Evolutionary conservation across 2,329 filamentous ascomycete species (phyloP).

Genomic region (Claviceps citrina): DNA sequence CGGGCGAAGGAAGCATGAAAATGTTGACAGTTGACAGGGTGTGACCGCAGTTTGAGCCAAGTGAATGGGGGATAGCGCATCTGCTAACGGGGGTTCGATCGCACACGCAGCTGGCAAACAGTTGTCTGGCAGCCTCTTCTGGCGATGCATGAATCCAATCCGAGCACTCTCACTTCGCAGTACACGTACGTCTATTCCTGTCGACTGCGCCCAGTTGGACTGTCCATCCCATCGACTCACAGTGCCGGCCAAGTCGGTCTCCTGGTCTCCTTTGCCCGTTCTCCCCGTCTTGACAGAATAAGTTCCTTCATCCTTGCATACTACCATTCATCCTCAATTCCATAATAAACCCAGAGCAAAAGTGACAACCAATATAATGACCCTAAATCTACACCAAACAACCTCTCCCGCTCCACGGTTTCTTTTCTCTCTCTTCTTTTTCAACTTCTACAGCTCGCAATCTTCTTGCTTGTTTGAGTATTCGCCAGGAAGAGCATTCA

Average conservation of each 20-base stretch:
- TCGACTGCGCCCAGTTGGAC: too few relatives aligned
- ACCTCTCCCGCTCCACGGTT: not conserved
- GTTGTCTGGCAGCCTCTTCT: not conserved
- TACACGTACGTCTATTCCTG: too few relatives aligned
- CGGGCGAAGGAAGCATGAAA: not conserved
- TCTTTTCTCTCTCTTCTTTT: not conserved
- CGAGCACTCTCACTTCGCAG: too few relatives aligned
- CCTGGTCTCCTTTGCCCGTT: not conserved
- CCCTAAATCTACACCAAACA: not conserved
- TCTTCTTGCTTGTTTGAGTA: constrained; percentile 15
- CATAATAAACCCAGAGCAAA: not conserved
- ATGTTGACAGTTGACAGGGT: too few relatives aligned
- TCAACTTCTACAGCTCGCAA: constrained; percentile 18
- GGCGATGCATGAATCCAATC: not conserved
- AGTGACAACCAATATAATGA: not conserved
- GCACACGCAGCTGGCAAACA: not conserved
- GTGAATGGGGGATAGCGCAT: too few relatives aligned
- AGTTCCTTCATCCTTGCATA: not conserved
- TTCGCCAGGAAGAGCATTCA: constrained; percentile 34
- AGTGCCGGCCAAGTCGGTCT: not conserved
- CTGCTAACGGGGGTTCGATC: too few relatives aligned
- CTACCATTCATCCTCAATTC: not conserved
- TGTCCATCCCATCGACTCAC: not conserved
- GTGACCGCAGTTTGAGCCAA: not conserved
- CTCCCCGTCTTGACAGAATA: not conserved